phyloP scores from a whole-genome alignment of 164 flowering plant species.

The Nymphaea thermarum region DNA sequence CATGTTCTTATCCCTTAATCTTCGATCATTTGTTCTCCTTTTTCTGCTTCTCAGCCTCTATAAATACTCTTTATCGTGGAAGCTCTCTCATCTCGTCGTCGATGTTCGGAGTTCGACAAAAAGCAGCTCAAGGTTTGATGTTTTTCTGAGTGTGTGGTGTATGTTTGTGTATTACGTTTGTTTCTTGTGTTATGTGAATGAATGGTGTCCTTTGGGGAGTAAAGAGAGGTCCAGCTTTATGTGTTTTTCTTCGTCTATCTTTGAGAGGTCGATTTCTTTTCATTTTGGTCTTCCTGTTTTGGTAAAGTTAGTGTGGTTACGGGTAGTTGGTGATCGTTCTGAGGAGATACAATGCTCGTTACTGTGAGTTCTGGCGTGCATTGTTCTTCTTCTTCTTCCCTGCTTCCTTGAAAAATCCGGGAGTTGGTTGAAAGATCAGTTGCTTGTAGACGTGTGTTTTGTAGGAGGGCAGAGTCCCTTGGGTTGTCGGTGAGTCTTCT shows the following conservation, averaged over 20 bases:
- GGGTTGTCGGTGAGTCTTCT: too few relatives aligned
- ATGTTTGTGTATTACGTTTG: not conserved
- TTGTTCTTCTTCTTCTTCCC: not conserved
- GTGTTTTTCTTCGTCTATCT: not conserved
- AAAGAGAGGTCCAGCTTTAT: not conserved
- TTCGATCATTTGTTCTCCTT: not conserved
- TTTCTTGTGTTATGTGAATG: not conserved
- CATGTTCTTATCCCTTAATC: not conserved
- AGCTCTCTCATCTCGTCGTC: too few relatives aligned
- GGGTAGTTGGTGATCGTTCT: not conserved
- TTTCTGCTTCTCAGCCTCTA: not conserved
- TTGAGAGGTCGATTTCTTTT: too few relatives aligned
- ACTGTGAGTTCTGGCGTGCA: not conserved
- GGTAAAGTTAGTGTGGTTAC: not conserved
- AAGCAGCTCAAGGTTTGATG: too few relatives aligned
- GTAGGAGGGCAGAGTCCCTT: too few relatives aligned
- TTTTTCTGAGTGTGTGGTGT: not conserved
- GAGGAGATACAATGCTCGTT: not conserved
- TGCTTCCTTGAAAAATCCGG: not conserved
- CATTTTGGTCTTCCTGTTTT: too few relatives aligned
- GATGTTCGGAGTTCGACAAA: too few relatives aligned
- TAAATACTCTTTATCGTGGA: not conserved
- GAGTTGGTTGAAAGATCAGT: too few relatives aligned
- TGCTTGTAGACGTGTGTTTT: too few relatives aligned
- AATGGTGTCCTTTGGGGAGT: not conserved